Evolutionary conservation across 345 rosid species (phyloP), one percentile per base, ranked within the genome.

Genomic region (Pugionium cornutum): DNA sequence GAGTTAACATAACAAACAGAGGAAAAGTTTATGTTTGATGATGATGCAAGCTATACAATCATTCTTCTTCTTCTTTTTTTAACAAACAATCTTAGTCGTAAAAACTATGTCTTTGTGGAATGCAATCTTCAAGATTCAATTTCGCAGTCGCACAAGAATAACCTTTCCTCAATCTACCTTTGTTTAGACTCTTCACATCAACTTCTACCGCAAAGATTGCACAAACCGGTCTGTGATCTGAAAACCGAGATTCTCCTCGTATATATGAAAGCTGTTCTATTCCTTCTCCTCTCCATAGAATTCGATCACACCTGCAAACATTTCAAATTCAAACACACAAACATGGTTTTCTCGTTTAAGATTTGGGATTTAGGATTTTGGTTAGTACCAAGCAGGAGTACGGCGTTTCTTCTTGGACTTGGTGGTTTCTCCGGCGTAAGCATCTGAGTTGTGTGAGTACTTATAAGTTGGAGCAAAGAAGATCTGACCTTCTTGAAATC

Each of bases 221-320:
- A 9, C 92, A 95, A 9, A 95, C 99, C 1, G 99, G 97, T 64
- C 99, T 74, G 74, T 94, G 99, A 58, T 95, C 96, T 0, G 99
- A 95, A 63, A 95, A 89, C 77, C 91, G 80, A 0, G 97, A 91
- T 56, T 95, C 99, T 1, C 86, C 95, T 0, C 99, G 78, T 0
- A 79, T 61, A 49, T 95, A 95, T 0, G 87, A 84, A 36, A 89
- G 52, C n/a, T 91, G 97, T 31, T 87, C 92, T 6, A 91, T 89
- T 45, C 95, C 89, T 34, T 64, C 64, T 25, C 99, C 97, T 1
- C 75, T 74, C 99, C 99, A 94, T 8, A 94, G 44, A 71, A 94
- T 89, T 78, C 99, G 57, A 46, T 94, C 97, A 51, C 97, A 94
- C 99, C 99, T 94, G 84, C 31, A 34, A 48, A 50, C 53, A 53